Percentiles rank a stretch among this genome's conserved stretches.
phyloP scores from a whole-genome alignment of 495 filamentous ascomycete species.

The Aspergillus biplanus region DNA sequence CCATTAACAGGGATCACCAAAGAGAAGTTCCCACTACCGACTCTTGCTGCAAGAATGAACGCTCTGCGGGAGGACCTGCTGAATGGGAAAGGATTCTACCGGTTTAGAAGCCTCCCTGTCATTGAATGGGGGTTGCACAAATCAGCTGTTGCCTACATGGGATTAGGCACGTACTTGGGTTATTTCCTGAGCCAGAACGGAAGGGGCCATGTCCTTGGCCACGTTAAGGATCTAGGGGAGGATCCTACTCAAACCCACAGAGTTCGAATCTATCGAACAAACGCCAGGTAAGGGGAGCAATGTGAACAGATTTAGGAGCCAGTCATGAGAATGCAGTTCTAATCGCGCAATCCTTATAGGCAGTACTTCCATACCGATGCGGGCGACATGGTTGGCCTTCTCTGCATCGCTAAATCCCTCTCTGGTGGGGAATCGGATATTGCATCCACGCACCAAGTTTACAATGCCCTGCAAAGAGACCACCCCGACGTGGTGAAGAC shows the following conservation, averaged over 20 bases:
- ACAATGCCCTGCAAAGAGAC: conserved; percentile 71
- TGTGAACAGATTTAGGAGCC: too few relatives aligned
- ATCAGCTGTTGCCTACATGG: conserved; percentile 86
- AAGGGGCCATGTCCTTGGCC: conserved; percentile 82
- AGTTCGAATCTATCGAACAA: conserved; percentile 87
- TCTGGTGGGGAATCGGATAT: conserved; percentile 57
- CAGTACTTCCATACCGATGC: conserved; percentile 69
- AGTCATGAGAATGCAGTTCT: neutral
- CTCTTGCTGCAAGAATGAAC: conserved; percentile 57
- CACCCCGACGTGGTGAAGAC: conserved; percentile 75
- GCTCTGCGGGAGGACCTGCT: conserved; percentile 69
- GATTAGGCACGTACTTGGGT: conserved; percentile 79
- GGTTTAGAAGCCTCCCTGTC: conserved; percentile 82
- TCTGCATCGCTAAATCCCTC: conserved; percentile 50
- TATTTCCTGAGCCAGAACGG: conserved; percentile 86
- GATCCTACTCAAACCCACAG: conserved; percentile 77
- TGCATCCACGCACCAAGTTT: conserved; percentile 68
- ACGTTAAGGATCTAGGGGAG: conserved; percentile 88
- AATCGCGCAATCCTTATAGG: conserved; percentile 35
- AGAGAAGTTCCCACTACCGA: conserved; percentile 63
- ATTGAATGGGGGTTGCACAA: conserved; percentile 74
- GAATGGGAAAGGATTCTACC: conserved; percentile 84
- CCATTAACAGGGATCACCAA: conserved; percentile 77
- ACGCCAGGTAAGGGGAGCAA: conserved; percentile 62
- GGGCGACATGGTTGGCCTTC: conserved; percentile 62